These are phyloP conservation scores for Anthracocystis panici-leucophaei DNA, from an alignment of 1,284 basidiomycete species.

Conservation along the genomic window DNA sequence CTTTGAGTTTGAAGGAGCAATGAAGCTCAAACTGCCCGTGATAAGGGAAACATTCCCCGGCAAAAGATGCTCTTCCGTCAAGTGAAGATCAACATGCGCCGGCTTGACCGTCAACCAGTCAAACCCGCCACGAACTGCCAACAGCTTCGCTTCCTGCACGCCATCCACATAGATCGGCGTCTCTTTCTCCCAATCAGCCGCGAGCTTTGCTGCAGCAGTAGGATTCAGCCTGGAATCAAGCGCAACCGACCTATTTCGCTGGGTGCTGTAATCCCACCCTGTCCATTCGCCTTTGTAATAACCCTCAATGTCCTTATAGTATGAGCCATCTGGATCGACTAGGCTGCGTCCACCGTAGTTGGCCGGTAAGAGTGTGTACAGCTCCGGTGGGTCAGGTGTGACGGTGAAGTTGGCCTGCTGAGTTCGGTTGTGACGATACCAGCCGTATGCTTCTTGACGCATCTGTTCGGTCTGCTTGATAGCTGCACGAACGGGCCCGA, in stretches of 20 bases:
- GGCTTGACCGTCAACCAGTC: conserved; percentile 24
- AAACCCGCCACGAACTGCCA: conserved; percentile 20
- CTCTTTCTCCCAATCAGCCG: background rate
- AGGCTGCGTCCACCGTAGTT: conserved; percentile 20
- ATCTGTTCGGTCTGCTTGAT: conserved; percentile 33
- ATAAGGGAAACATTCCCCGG: conserved; percentile 45
- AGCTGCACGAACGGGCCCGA: conserved; percentile 34
- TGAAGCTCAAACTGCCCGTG: conserved; percentile 39
- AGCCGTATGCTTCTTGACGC: conserved; percentile 29
- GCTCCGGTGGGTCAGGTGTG: conserved; percentile 22
- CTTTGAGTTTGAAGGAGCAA: background rate
- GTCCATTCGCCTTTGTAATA: conserved; percentile 50
- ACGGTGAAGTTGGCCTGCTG: conserved; percentile 46
- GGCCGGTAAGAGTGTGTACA: conserved; percentile 24
- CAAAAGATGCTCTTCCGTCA: conserved; percentile 41
- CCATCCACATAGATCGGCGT: conserved; percentile 24
- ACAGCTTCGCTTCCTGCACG: conserved; percentile 7
- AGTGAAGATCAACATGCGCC: conserved; percentile 28
- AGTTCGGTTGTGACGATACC: conserved; percentile 35
- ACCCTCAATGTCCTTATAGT: conserved; percentile 35
- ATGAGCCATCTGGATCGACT: conserved; percentile 25
- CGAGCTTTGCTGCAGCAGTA: background rate
- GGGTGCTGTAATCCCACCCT: conserved; percentile 42
- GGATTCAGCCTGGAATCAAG: conserved; percentile 30
- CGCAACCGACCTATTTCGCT: conserved; percentile 25